phyloP scores from a whole-genome alignment of 1,284 basidiomycete species.

The Pterulicium gracile region DNA sequence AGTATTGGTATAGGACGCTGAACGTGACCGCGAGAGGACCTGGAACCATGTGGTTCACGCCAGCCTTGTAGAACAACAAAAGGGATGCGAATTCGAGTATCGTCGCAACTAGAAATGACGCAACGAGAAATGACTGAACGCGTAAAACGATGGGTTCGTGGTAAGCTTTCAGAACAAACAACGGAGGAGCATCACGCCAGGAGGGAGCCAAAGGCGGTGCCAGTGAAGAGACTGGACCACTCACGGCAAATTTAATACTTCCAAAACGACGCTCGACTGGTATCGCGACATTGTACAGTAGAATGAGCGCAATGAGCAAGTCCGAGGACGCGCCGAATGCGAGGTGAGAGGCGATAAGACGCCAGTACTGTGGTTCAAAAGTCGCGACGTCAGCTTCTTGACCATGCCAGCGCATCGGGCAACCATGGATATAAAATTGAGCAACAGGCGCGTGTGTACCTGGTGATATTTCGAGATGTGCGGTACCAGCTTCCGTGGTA shows the following conservation, averaged over 20 bases:
- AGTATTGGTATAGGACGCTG: conserved; percentile 74
- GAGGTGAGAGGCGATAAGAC: conserved; percentile 64
- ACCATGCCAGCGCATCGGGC: conserved; percentile 4
- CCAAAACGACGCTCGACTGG: conserved; percentile 82
- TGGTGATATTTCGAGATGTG: conserved; percentile 64
- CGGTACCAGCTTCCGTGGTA: conserved; percentile 47
- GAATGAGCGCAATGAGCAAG: conserved; percentile 65
- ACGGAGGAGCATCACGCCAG: not conserved
- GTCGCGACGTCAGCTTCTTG: conserved; percentile 13
- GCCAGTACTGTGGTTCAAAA: conserved; percentile 62
- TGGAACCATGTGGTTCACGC: conserved; percentile 63
- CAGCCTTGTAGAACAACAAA: conserved; percentile 48
- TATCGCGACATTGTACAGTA: conserved; percentile 67
- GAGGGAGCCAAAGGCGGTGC: not conserved
- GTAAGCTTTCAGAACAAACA: not conserved
- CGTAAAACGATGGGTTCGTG: conserved; percentile 2
- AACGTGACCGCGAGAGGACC: conserved; percentile 68
- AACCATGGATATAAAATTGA: not conserved
- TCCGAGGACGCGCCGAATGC: conserved; percentile 81
- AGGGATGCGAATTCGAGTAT: conserved; percentile 55
- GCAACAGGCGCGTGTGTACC: conserved; percentile 21
- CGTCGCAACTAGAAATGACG: conserved; percentile 56
- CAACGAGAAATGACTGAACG: conserved; percentile 63
- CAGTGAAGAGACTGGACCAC: conserved; percentile 17
- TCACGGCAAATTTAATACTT: conserved; percentile 79